Conservation (phyloP, 2,329 filamentous ascomycete genomes). For the Ophiostoma triangulosporum region DNA sequence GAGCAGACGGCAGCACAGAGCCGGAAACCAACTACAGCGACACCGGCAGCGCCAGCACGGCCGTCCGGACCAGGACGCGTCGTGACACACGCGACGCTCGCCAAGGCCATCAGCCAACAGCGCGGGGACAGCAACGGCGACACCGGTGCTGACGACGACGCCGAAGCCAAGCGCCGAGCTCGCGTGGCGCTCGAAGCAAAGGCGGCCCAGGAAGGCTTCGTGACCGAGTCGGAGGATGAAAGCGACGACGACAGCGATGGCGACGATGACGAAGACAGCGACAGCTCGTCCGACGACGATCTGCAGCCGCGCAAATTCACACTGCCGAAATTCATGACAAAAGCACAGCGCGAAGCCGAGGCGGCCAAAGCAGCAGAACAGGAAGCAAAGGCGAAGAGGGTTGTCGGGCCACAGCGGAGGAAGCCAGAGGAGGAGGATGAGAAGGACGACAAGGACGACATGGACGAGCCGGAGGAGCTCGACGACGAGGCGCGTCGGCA, state of each 20-base stretch:
- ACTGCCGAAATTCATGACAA: constrained; percentile 50
- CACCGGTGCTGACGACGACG: constrained; percentile 26
- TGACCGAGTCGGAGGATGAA: constrained; percentile 40
- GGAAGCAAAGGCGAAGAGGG: neutral
- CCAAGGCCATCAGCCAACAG: constrained; percentile 22
- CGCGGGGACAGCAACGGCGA: constrained; percentile 20
- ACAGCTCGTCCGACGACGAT: constrained; percentile 26
- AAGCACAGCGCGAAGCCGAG: constrained; percentile 33
- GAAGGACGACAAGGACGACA: neutral
- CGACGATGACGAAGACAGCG: constrained; percentile 23
- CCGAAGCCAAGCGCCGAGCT: constrained; percentile 31
- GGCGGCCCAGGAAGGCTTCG: constrained; percentile 48
- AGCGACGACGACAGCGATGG: constrained; percentile 27
- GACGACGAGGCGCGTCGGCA: constrained; percentile 28
- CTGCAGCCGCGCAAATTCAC: constrained; percentile 43
- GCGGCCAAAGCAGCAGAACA: constrained; percentile 4
- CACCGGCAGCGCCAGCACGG: constrained; percentile 25
- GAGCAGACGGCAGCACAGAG: constrained; percentile 17
- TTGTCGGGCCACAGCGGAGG: constrained; percentile 12
- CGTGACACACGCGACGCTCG: constrained; percentile 18
- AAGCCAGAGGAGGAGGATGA: constrained; percentile 12
- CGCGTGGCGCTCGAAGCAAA: constrained; percentile 31
- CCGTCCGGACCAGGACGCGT: constrained; percentile 43
- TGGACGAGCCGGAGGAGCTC: constrained; percentile 2
- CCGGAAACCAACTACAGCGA: constrained; percentile 12